Percentiles rank a stretch among this genome's conserved stretches.
These are phyloP conservation scores for Arthroderma sp. DNA, from an alignment of 2,329 filamentous ascomycete genomes.

Conservation along the genomic window DNA sequence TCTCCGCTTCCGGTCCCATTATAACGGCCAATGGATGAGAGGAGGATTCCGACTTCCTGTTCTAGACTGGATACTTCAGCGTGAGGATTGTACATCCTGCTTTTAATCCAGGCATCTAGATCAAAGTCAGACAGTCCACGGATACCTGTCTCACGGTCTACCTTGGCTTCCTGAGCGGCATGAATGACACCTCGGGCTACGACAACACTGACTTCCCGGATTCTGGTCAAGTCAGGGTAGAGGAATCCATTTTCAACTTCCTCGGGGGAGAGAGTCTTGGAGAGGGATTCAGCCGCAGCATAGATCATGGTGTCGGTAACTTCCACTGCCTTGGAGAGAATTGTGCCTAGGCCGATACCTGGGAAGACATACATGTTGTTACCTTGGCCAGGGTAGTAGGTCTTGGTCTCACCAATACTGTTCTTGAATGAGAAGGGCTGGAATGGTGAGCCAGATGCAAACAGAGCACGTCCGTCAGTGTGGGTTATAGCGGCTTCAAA, in stretches of 20 bases:
- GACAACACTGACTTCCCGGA: constrained; percentile 74
- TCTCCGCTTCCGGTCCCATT: constrained; percentile 6
- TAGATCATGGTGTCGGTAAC: constrained; percentile 97
- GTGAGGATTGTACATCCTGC: constrained; percentile 38
- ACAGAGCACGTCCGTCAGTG: constrained; percentile 84
- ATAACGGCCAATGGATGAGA: constrained; percentile 19
- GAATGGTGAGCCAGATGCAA: constrained; percentile 93
- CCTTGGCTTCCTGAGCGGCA: constrained; percentile 68
- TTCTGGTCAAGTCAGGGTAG: constrained; percentile 82
- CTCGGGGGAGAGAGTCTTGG: constrained; percentile 62
- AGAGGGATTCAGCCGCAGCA: constrained; percentile 70
- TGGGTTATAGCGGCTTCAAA: constrained; percentile 85
- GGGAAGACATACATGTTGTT: constrained; percentile 88
- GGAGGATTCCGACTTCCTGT: constrained; percentile 32
- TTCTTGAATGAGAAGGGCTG: constrained; percentile 54
- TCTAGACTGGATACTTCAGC: constrained; percentile 34
- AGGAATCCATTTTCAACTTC: constrained; percentile 75
- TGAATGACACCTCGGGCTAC: constrained; percentile 91
- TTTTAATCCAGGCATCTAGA: constrained; percentile 35
- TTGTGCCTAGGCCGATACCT: constrained; percentile 83
- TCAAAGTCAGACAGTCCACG: constrained; percentile 30
- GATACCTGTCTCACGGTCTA: constrained; percentile 39
- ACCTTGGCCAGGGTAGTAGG: constrained; percentile 68
- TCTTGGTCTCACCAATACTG: constrained; percentile 44
- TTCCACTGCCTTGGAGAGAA: constrained; percentile 73